Conservation (phyloP, 1,284 basidiomycete genomes). For the Pseudozyma thailandica region DNA sequence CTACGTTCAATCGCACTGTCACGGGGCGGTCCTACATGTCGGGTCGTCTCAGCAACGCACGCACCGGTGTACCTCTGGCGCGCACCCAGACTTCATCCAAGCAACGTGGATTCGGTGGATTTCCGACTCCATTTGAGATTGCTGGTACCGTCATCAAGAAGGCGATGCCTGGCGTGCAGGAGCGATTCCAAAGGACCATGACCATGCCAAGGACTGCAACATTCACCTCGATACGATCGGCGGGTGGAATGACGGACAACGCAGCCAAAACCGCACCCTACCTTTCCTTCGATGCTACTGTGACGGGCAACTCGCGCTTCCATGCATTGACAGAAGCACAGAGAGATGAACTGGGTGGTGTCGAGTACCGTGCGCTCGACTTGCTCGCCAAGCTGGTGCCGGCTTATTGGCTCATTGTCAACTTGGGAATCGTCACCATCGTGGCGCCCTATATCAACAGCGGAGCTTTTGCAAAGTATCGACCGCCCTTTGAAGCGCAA, state of each 20-base stretch:
- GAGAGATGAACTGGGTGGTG: conserved; percentile 89
- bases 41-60: conserved; percentile 35
- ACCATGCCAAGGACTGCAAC: conserved; percentile 81
- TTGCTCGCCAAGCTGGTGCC: conserved; percentile 73
- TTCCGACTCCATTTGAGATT: conserved; percentile 81
- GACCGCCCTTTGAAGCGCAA: conserved; percentile 56
- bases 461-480: conserved; percentile 43
- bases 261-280: conserved; percentile 75
- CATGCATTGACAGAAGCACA: conserved; percentile 81
- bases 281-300: conserved; percentile 77
- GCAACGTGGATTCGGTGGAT: conserved; percentile 79
- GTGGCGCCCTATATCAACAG: conserved; percentile 63
- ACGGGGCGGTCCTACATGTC: conserved; percentile 45
- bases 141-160: conserved; percentile 70
- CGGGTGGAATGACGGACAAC: conserved; percentile 61
- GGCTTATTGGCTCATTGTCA: conserved; percentile 46
- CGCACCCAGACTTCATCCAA: conserved; percentile 69
- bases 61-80: conserved; percentile 64
- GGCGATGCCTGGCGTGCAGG: conserved; percentile 42
- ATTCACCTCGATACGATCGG: conserved; percentile 69
- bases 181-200: conserved; percentile 55
- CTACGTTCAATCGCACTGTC: conserved; percentile 38
- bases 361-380: conserved; percentile 90
- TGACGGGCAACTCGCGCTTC: conserved; percentile 83
- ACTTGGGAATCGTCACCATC: conserved; percentile 49